These are phyloP conservation scores for Zygoascus flipseniorum DNA, from an alignment of 805 yeast genomes.

Conservation along the genomic window DNA sequence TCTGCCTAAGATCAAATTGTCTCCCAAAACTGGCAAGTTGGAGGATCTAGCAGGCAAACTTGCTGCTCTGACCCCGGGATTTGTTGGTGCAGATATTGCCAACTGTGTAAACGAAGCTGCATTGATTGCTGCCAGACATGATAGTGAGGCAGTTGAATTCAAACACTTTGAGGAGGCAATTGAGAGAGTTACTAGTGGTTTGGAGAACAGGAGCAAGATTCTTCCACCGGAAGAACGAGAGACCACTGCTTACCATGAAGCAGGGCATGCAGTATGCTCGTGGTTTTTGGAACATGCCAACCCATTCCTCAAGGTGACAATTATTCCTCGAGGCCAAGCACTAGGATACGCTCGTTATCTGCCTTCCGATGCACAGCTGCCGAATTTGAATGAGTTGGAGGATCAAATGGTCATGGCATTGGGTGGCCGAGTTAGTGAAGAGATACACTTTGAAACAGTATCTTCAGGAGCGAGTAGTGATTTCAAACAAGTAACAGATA, in stretches of 20 bases:
- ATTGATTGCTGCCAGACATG: conserved; percentile 84
- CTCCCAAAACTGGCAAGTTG: conserved; percentile 30
- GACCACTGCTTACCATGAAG: conserved; percentile 95
- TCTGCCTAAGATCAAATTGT: conserved; percentile 59
- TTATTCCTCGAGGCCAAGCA: conserved; percentile 95
- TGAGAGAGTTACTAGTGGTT: conserved; percentile 94
- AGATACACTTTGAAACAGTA: conserved; percentile 81
- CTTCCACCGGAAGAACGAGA: conserved; percentile 79
- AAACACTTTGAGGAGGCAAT: conserved; percentile 91
- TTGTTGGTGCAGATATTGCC: conserved; percentile 97
- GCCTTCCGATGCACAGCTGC: conserved; percentile 83
- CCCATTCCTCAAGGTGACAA: conserved; percentile 89
- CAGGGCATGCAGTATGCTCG: conserved; percentile 98
- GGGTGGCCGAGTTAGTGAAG: conserved; percentile 97
- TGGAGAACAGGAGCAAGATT: conserved; percentile 81
- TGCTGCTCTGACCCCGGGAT: conserved; percentile 96
- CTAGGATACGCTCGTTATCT: conserved; percentile 95
- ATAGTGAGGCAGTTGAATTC: conserved; percentile 59
- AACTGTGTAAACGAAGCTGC: conserved; percentile 98
- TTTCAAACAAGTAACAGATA: conserved; percentile 87
- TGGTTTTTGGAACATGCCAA: conserved; percentile 91
- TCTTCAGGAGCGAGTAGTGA: conserved; percentile 97
- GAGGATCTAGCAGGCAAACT: conserved; percentile 69
- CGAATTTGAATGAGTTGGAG: conserved; percentile 65
- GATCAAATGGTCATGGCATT: conserved; percentile 95